Conservation (phyloP, 1,284 basidiomycete species). For the Marasmius oreades region DNA sequence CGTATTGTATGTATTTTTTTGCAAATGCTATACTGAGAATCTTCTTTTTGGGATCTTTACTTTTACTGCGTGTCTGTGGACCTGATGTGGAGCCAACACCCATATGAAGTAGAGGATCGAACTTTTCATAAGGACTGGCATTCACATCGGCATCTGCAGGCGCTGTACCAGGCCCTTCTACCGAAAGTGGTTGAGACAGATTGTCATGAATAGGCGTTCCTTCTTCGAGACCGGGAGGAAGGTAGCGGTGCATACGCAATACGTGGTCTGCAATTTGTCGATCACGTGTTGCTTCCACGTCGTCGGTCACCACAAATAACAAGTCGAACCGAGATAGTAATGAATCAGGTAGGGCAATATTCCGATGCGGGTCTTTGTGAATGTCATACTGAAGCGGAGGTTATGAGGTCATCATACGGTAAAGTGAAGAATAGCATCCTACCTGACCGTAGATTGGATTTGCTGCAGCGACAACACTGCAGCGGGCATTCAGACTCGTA, state of each 20-base stretch:
- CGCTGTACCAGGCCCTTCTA: conserved; percentile 70
- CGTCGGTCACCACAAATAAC: conserved; percentile 97
- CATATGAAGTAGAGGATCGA: conserved; percentile 91
- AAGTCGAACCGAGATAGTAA: conserved; percentile 98
- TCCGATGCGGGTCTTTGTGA: conserved; percentile 98
- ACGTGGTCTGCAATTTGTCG: conserved; percentile 97
- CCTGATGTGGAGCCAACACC: conserved; percentile 55
- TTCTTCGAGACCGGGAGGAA: conserved; percentile 95
- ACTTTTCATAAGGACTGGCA: conserved; percentile 91
- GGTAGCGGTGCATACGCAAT: conserved; percentile 94
- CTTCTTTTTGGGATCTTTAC: conserved; percentile 67
- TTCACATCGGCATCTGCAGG: conserved; percentile 56
- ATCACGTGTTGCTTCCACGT: conserved; percentile 94
- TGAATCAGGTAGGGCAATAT: conserved; percentile 98
- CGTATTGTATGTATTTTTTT: conserved; percentile 99
- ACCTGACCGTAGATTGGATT: conserved; percentile 99
- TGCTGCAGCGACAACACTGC: conserved; percentile 96
- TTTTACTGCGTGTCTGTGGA: conserved; percentile 49
- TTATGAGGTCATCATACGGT: conserved; percentile 7
- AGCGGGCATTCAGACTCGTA: conserved; percentile 96
- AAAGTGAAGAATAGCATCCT: conserved; percentile 22
- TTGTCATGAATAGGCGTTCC: conserved; percentile 88
- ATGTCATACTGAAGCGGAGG: conserved; percentile 83
- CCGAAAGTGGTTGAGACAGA: conserved; percentile 81
- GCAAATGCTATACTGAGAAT: conserved; percentile 92